Percentiles rank a stretch among this genome's conserved stretches.
These are phyloP conservation scores for Murraya koenigii DNA, from an alignment of 345 rosid species.

Conservation along the genomic window DNA sequence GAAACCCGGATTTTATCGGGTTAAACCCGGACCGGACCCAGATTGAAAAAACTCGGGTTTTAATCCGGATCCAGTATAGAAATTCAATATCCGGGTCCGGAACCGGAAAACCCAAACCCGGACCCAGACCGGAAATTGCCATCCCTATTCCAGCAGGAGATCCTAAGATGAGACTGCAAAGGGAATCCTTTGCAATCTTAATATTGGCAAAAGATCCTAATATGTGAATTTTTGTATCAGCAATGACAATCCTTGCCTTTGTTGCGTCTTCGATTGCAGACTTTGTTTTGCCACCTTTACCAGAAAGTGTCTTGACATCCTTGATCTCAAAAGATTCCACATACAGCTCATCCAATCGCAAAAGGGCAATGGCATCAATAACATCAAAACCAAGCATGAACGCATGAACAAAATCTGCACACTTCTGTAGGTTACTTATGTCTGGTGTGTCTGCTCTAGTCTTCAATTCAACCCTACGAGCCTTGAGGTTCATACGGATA, in stretches of 20 bases:
- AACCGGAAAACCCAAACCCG: too few species aligned
- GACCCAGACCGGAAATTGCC: too few species aligned
- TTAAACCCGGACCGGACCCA: too few species aligned
- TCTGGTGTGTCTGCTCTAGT: slow-evolving; percentile 72
- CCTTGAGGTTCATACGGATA: slow-evolving; percentile 81
- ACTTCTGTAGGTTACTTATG: slow-evolving; percentile 70
- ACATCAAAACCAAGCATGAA: slow-evolving; percentile 89
- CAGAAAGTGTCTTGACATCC: slow-evolving; percentile 90
- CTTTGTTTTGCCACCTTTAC: slow-evolving; percentile 84
- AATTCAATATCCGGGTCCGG: too few species aligned
- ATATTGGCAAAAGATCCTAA: slow-evolving; percentile 79
- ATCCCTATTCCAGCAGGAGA: slow-evolving; percentile 89
- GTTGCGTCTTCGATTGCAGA: slow-evolving; percentile 85
- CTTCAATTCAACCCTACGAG: slow-evolving; percentile 75
- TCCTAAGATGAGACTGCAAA: slow-evolving; percentile 83
- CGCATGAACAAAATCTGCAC: slow-evolving; percentile 90
- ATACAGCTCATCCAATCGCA: slow-evolving; percentile 78
- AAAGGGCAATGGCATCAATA: slow-evolving; percentile 64
- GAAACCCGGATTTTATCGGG: too few species aligned
- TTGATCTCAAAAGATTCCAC: slow-evolving; percentile 87
- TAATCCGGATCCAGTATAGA: too few species aligned
- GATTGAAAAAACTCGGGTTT: too few species aligned
- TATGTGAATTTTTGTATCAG: slow-evolving; percentile 78
- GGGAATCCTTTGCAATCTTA: slow-evolving; percentile 77
- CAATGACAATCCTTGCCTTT: slow-evolving; percentile 79